phyloP scores from a whole-genome alignment of 2,329 filamentous ascomycete genomes.

The Blastomyces emzantsi region DNA sequence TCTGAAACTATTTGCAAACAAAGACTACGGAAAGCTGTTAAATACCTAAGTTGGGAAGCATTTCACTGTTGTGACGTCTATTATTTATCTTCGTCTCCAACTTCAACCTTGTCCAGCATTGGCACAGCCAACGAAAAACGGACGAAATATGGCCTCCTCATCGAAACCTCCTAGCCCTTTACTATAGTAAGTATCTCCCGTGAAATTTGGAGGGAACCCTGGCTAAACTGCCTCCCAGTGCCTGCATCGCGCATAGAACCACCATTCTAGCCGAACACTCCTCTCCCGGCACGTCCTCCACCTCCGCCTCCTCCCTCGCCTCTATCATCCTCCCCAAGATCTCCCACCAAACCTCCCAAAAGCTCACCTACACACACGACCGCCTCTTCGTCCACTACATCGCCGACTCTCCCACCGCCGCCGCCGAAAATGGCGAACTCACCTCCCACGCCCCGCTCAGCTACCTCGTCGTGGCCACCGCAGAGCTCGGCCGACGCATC shows the following conservation, averaged over 20 bases:
- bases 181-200: slow-evolving; percentile 56
- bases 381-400: slow-evolving; percentile 94
- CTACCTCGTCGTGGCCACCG: slow-evolving; percentile 81
- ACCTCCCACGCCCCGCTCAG: slow-evolving; percentile 71
- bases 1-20: not conserved
- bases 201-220: slow-evolving; percentile 4
- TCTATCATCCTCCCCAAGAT: slow-evolving; percentile 95
- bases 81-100: not conserved
- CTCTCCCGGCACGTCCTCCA: slow-evolving; percentile 69
- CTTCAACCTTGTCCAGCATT: not conserved
- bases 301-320: slow-evolving; percentile 79
- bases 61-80: too few species aligned
- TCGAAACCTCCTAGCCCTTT: slow-evolving; percentile 59
- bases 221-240: slow-evolving; percentile 43
- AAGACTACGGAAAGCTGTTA: not conserved
- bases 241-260: slow-evolving; percentile 86
- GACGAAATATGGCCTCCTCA: slow-evolving; percentile 57
- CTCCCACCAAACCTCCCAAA: slow-evolving; percentile 66
- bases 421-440: slow-evolving; percentile 34
- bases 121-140: not conserved
- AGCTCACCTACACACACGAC: slow-evolving; percentile 90
- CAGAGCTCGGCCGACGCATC: slow-evolving; percentile 72
- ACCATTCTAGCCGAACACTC: slow-evolving; percentile 94
- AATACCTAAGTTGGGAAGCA: not conserved
- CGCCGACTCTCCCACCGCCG: slow-evolving; percentile 66